These are phyloP conservation scores for Trametes meyenii DNA, from an alignment of 768 basidiomycete species.

Conservation along the genomic window DNA sequence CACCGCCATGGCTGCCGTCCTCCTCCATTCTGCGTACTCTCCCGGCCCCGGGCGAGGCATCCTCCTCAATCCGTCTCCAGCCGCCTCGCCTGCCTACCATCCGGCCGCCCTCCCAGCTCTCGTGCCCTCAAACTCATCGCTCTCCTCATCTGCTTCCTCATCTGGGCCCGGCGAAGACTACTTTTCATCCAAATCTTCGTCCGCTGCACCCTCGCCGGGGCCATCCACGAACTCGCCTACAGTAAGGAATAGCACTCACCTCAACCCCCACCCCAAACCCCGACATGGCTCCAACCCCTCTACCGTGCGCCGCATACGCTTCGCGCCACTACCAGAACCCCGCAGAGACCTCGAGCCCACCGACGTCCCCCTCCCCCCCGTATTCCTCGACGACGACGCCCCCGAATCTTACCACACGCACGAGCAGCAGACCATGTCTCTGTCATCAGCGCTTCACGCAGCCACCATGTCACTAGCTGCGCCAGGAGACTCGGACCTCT, in stretches of 20 bases:
- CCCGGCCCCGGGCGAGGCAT: slow-evolving; percentile 31
- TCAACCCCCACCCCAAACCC: slow-evolving; percentile 12
- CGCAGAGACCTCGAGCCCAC: slow-evolving; percentile 47
- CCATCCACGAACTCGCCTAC: slow-evolving; percentile 10
- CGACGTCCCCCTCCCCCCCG: slow-evolving; percentile 40
- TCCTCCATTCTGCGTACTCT: slow-evolving; percentile 12
- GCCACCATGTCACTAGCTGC: slow-evolving; percentile 29
- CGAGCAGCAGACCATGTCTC: slow-evolving; percentile 15
- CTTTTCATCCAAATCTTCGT: slow-evolving; percentile 26
- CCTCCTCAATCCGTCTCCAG: slow-evolving; percentile 36
- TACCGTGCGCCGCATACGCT: slow-evolving; percentile 57
- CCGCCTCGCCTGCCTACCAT: slow-evolving; percentile 30
- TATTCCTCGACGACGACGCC: slow-evolving; percentile 32
- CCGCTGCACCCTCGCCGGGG: slow-evolving; percentile 14
- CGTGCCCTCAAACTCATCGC: slow-evolving; percentile 28
- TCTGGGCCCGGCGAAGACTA: slow-evolving; percentile 30
- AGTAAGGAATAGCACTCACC: neutral
- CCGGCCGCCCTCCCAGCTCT: slow-evolving; percentile 28
- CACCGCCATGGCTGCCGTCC: slow-evolving; percentile 25
- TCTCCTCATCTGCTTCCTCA: slow-evolving; percentile 32
- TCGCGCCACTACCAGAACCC: slow-evolving; percentile 85
- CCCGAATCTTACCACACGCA: slow-evolving; percentile 18
- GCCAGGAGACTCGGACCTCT: slow-evolving; percentile 27
- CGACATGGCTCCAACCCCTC: slow-evolving; percentile 21
- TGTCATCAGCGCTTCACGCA: slow-evolving; percentile 25